Percentiles rank a stretch among this genome's conserved stretches.
phyloP scores from a whole-genome alignment of 208 protist genomes.

The Crithidia sp. region DNA sequence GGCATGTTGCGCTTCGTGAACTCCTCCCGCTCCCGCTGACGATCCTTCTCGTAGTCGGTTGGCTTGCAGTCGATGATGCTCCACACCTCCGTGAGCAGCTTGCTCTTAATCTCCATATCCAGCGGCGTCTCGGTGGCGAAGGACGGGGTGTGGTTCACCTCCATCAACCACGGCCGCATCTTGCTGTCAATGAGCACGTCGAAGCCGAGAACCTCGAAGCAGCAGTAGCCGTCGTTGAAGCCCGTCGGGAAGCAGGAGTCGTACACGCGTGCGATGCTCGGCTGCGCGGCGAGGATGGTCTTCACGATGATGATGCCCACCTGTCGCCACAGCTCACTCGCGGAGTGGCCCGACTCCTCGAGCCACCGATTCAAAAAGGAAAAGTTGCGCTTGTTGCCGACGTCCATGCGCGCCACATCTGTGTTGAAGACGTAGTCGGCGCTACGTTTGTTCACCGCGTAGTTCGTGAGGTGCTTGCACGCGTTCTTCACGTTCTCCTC shows the following conservation, averaged over 20 bases:
- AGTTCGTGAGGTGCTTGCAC: conserved; percentile 98
- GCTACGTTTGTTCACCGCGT: conserved; percentile 96
- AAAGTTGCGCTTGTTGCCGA: conserved; percentile 95
- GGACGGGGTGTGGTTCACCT: conserved; percentile 97
- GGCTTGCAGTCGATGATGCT: conserved; percentile 86
- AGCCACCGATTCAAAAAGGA: conserved; percentile 90
- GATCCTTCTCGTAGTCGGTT: conserved; percentile 66
- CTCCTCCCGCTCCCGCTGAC: conserved; percentile 69
- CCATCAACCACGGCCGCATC: conserved; percentile 95
- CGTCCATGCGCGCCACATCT: conserved; percentile 64
- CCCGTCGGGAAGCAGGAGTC: conserved; percentile 89
- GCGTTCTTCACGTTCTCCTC: conserved; percentile 82
- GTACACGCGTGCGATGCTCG: conserved; percentile 90
- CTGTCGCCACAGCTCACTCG: conserved; percentile 71
- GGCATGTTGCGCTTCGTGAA: conserved; percentile 86
- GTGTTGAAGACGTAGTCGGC: conserved; percentile 92
- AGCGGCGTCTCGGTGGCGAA: conserved; percentile 93
- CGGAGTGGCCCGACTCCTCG: conserved; percentile 49
- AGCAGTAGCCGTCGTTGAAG: conserved; percentile 92
- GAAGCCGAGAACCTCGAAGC: conserved; percentile 97
- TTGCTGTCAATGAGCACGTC: conserved; percentile 95
- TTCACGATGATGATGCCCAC: conserved; percentile 90
- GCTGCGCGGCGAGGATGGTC: conserved; percentile 93
- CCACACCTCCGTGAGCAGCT: conserved; percentile 88
- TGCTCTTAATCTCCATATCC: conserved; percentile 93